Base-by-base conservation (phyloP, 2,329 filamentous ascomycete genomes). In the Alternaria triticina region DNA sequence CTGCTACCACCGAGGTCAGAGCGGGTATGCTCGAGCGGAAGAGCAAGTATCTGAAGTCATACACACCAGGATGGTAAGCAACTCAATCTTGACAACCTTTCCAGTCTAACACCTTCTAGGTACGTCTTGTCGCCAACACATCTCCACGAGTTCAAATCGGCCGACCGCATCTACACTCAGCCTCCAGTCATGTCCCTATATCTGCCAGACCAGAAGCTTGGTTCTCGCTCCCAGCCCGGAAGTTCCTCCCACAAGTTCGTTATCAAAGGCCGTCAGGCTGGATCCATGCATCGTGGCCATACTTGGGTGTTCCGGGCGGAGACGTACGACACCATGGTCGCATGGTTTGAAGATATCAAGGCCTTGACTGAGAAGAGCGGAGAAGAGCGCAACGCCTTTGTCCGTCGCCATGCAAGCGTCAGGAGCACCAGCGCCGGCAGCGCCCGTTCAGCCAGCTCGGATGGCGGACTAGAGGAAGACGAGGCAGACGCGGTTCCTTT, bases 111-210 rank as follows among this genome's bases (percentile, higher is more conserved):
- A 50, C 40, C 8, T 40, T 17, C 1, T 62, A 96, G 92, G 93
- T 97, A 97, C 80, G 94, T 98, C 51, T 85, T 99, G 70, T 97
- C 96, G 72, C 93, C 96, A 15, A 98, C 96, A 59, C 96, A 99
- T 81, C 87, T 99, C 22, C 96, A 99, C 83, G 96, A 99, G 82
- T 99, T 98, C 87, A 97, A 97, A 80, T 97, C 94, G n/a, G 93
- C 94, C 70, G 95, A 98, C 82, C 94, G 95, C 79, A 91, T 90
- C 67, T 86, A 86, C 72, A 86, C 88, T 63, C 93, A 96, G 80
- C 90, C 92, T 43, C 96, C 96, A 1, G 89, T 98, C 77, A 97
- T 99, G 95, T 98, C 96, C 45, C 86, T 99, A 59, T 97, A 96
- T 77, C 87, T 99, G 27, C 92, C 92, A 7, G 96, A 98, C 72